Percentiles rank a stretch among this genome's conserved stretches.
These are phyloP conservation scores for Mycena vulgaris DNA, from an alignment of 768 basidiomycete species.

Conservation along the genomic window DNA sequence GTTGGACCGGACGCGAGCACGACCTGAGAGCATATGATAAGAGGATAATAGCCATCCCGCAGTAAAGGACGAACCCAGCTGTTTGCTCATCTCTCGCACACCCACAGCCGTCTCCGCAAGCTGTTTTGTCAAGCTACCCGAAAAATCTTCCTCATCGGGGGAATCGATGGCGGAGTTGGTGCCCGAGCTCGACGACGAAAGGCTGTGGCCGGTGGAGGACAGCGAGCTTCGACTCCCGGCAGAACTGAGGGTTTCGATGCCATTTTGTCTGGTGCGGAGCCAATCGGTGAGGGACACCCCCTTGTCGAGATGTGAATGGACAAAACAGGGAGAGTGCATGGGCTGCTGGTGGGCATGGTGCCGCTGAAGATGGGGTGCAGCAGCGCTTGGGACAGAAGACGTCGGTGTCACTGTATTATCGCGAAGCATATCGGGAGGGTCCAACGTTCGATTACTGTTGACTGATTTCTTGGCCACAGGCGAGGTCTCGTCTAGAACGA, in stretches of 20 bases:
- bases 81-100: constrained; percentile 99
- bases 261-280: constrained; percentile 65
- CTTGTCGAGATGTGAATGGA: constrained; percentile 93
- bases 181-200: constrained; percentile 42
- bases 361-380: constrained; percentile 38
- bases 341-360: constrained; percentile 50
- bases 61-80: constrained; percentile 79
- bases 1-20: constrained; percentile 91
- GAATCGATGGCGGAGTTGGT: constrained; percentile 49
- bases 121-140: constrained; percentile 88
- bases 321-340: constrained; percentile 87
- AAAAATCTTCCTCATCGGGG: constrained; percentile 74
- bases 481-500: constrained; percentile 60
- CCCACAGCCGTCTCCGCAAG: constrained; percentile 97
- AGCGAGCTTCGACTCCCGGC: constrained; percentile 33
- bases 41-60: constrained; percentile 26
- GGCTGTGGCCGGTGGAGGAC: constrained; percentile 33
- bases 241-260: constrained; percentile 42
- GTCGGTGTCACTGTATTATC: constrained; percentile 44
- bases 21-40: constrained; percentile 67
- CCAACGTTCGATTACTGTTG: constrained; percentile 37
- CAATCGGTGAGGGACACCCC: constrained; percentile 85
- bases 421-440: constrained; percentile 37
- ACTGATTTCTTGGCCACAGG: constrained; percentile 46
- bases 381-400: constrained; percentile 38